Base-by-base conservation (phyloP, 2,329 filamentous ascomycete species). In the Phyllosticta citribraziliensis region DNA sequence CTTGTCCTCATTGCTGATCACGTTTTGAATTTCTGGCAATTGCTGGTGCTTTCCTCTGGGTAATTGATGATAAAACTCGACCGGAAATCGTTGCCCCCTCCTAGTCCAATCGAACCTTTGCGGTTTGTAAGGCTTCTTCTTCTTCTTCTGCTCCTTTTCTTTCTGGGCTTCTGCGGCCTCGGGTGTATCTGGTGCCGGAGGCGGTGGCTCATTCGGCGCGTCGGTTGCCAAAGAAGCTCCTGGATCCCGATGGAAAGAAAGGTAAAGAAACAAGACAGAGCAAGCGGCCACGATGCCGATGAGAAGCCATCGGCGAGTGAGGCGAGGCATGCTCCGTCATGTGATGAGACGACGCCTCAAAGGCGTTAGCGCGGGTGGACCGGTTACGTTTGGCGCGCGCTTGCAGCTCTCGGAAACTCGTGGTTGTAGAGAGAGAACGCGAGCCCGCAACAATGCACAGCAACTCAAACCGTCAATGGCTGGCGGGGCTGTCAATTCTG, bases 21-120 rank as follows among this genome's bases (percentile, higher is more conserved):
- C 64, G 63, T 72, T 70, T 61, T 80, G 78, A 33, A 80, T 73
- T 58, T 68, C 72, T 0, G 78, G 77, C 1, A 79, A 70, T 55
- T 69, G 65, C 14, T 65, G 66, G 1, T 75, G 74, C 24, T 69
- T 67, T 17, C 66, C 72, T 3, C 69, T 72, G 10, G 78, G 77
- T 25, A 80, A 63, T 12, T 69, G 66, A 8, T 67, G 71, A 51
- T 74, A 64, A 9, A 67, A 66, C 22, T 69, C 65, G 54, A 78
- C 70, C 10, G 74, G 75, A 64, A 78, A 73, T 47, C 73, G 70
- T n/a, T 75, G 66, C 1, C 72, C 69, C 2, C 78, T 67, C 27
- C 72, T 68, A 20, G 67, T 68, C 78, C 78, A 80, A 35, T 75
- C 66, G 63, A 62, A 58, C 19, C 27, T 51, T 19, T 60, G 58